Evolutionary conservation across 1,139 yeast genomes (phyloP).

Genomic region (Protomyces macrosporus): DNA sequence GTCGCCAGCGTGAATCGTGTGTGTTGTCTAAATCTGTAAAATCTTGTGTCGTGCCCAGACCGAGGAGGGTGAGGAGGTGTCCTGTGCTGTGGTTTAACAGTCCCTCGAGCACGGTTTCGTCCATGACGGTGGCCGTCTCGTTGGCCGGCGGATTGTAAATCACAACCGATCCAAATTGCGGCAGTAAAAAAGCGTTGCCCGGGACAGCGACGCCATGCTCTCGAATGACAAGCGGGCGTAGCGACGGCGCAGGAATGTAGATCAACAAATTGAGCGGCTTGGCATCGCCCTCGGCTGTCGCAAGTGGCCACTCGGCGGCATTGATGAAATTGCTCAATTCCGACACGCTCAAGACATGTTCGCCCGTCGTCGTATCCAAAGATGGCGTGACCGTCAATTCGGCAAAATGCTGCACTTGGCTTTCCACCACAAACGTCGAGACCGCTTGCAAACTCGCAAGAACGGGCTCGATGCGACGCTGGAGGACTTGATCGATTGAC

Average conservation of each 20-base stretch:
- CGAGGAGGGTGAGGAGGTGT: conserved; percentile 68
- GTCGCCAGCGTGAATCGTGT: conserved; percentile 37
- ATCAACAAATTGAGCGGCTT: conserved; percentile 50
- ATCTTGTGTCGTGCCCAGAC: conserved; percentile 42
- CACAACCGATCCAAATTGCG: conserved; percentile 78
- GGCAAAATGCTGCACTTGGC: conserved; percentile 72
- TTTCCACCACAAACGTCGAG: conserved; percentile 68
- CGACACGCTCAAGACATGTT: conserved; percentile 34
- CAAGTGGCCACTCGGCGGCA: conserved; percentile 72
- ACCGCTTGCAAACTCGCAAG: conserved; percentile 46
- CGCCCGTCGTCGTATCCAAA: conserved; percentile 32
- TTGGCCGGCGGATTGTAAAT: conserved; percentile 36
- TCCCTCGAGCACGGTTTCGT: conserved; percentile 51
- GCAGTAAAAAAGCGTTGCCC: conserved; percentile 68
- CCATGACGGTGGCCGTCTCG: conserved; percentile 37
- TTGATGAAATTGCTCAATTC: conserved; percentile 68
- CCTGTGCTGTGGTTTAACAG: conserved; percentile 64
- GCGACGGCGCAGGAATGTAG: conserved; percentile 54
- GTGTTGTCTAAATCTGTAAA: conserved; percentile 37
- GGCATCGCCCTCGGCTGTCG: conserved; percentile 15
- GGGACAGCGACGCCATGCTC: conserved; percentile 39
- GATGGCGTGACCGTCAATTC: conserved; percentile 40
- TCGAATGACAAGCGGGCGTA: conserved; percentile 45
- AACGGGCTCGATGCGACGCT: conserved; percentile 46
- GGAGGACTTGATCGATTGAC: conserved; percentile 51